Percentiles rank a stretch among this genome's conserved stretches.
Evolutionary conservation across 108 stramenopile species (phyloP).

Genomic region (Cyclostephanos tholiformis): DNA sequence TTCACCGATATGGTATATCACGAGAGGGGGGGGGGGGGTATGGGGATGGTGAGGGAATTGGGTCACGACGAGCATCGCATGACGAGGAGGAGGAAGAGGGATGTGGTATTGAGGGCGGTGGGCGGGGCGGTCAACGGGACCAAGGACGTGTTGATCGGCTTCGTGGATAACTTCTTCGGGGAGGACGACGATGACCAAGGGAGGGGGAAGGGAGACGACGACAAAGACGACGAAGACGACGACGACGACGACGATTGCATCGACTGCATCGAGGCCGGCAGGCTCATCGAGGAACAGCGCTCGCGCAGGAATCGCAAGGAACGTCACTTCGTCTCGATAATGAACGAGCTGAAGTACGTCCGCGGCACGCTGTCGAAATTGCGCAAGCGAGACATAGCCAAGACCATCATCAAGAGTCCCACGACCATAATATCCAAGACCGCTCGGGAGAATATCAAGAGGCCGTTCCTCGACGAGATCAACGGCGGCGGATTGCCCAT

Average conservation of each 20-base stretch:
- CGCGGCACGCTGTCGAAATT: conserved; percentile 80
- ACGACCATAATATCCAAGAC: conserved; percentile 72
- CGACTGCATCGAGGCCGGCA: conserved; percentile 48
- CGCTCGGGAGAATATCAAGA: conserved; percentile 78
- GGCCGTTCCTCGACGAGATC: conserved; percentile 85
- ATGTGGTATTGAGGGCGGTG: conserved; percentile 29
- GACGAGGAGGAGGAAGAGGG: conserved; percentile 52
- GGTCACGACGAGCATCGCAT: conserved; percentile 59
- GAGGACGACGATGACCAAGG: conserved; percentile 23
- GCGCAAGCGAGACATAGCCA: conserved; percentile 82
- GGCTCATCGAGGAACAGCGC: conserved; percentile 33
- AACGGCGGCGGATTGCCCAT: conserved; percentile 90
- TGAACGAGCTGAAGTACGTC: conserved; percentile 93
- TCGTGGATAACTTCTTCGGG: conserved; percentile 49
- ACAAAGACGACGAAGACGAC: no score
- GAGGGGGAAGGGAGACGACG: conserved; percentile 28
- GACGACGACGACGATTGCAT: conserved; percentile 68
- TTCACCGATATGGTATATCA: conserved; percentile 79
- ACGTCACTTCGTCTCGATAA: conserved; percentile 89
- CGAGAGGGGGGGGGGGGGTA: conserved; percentile 54
- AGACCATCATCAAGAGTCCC: conserved; percentile 68
- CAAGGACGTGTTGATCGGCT: conserved; percentile 45
- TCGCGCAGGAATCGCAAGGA: conserved; percentile 68
- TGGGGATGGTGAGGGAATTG: conserved; percentile 59
- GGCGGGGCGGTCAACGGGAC: conserved; percentile 36